phyloP scores from a whole-genome alignment of 179 eudicot species.

The Drosera spatulata region DNA sequence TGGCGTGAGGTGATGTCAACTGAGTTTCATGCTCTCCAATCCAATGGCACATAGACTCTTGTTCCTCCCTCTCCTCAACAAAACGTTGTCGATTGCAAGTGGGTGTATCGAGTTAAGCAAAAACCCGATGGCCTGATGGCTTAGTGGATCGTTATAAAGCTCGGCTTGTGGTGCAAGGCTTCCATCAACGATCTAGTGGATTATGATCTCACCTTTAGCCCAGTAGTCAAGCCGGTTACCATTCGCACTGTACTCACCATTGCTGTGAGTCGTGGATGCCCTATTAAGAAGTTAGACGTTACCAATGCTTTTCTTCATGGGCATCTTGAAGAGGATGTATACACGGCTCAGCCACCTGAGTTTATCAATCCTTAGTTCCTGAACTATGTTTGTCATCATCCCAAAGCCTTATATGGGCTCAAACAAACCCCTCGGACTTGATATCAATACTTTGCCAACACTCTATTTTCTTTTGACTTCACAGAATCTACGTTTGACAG shows the following conservation, averaged over 20 bases:
- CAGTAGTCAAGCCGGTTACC: background rate
- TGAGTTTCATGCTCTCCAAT: conserved; percentile 3
- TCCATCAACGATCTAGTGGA: background rate
- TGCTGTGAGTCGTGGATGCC: background rate
- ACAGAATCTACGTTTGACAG: background rate
- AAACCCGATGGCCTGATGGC: conserved; percentile 6
- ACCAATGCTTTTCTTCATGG: background rate
- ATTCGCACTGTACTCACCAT: background rate
- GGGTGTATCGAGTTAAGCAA: conserved; percentile 1
- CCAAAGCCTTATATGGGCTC: conserved; percentile 2
- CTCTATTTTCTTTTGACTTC: background rate
- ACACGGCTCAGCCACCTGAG: background rate
- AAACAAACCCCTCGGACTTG: background rate
- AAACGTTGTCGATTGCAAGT: background rate
- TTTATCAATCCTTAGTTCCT: background rate
- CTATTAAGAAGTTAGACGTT: background rate
- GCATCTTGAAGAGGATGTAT: background rate
- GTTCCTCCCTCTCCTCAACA: background rate
- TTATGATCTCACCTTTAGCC: conserved; percentile 1
- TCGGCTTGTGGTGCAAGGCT: background rate
- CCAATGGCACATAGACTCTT: conserved; percentile 5
- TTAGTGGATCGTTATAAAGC: background rate
- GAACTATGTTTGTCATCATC: background rate
- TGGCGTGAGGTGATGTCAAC: conserved; percentile 3
- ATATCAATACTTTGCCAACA: background rate